These are phyloP conservation scores for Chlamydomonas reinhardtii DNA, from an alignment of 163 green algal species.

Conservation along the genomic window DNA sequence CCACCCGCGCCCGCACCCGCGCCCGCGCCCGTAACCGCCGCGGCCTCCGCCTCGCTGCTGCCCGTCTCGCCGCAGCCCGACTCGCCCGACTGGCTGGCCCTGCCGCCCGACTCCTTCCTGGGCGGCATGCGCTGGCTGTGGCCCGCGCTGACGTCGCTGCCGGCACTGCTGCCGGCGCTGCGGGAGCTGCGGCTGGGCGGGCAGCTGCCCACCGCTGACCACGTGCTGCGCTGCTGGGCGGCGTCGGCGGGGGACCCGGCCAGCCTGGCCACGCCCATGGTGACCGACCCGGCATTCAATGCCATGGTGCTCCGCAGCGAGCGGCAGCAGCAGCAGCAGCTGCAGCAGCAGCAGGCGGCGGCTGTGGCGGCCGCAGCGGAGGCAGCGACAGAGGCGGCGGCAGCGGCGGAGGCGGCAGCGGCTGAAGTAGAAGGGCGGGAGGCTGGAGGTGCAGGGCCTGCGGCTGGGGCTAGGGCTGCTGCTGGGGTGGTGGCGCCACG, in stretches of 20 bases:
- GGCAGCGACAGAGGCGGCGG: too few relatives aligned
- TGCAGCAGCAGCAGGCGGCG: too few relatives aligned
- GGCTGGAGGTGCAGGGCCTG: neutral
- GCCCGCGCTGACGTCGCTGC: constrained; percentile 28
- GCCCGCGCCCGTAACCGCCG: neutral
- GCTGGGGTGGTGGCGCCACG: neutral
- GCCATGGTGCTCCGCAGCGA: neutral
- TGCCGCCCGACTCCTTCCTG: constrained; percentile 23
- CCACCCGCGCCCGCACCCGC: neutral
- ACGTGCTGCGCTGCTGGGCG: constrained; percentile 41
- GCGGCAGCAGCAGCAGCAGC: too few relatives aligned
- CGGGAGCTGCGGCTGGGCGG: constrained; percentile 40
- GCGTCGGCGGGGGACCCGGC: neutral
- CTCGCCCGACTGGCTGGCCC: constrained; percentile 28
- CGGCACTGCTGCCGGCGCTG: constrained; percentile 11
- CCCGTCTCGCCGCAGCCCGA: neutral
- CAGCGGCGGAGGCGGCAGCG: neutral
- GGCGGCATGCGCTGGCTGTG: constrained; percentile 21
- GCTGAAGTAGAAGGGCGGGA: neutral
- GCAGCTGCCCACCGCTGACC: constrained; percentile 3
- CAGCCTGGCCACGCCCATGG: constrained; percentile 25
- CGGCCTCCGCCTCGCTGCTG: neutral
- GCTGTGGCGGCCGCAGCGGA: neutral
- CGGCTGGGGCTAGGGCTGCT: too few relatives aligned
- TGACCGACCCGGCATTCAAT: constrained; percentile 26